Evolutionary conservation across 768 basidiomycete genomes (phyloP), one percentile per base, ranked within the genome.

Genomic region (Suillus americanus): DNA sequence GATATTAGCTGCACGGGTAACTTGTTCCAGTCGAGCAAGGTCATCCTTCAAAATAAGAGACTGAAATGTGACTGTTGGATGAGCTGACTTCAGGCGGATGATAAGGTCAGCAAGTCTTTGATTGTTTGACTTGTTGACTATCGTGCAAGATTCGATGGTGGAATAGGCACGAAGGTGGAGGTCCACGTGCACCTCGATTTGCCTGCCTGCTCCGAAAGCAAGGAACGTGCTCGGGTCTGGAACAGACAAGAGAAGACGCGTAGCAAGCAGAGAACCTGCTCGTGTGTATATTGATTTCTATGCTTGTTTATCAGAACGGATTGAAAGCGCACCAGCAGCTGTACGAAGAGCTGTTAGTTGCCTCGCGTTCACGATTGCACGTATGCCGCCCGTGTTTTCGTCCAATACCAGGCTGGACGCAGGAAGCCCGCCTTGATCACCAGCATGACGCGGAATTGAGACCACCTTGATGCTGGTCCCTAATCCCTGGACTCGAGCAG

Each of bases 381-480:
- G 89, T n/a, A 89, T 83, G 0, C 78, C 77, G 1, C 94, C 94
- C 0, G 85, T 87, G 2, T 65, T 69, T 66, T 93, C 90, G 70
- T 95, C 88, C 12, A 97, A 70, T 3, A 95, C 82, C 48, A 94
- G 73, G 0, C 91, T 96, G 0, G 88, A 88, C 0, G 83, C 94
- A 7, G 94, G 91, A 23, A 97, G 72, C 0, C 95, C 94, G 3
- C 79, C 73, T 23, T 67, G 70, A 53, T 82, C 82, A 2, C 71
- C 79, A 1, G 74, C 62, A 1, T 67, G 67, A 3, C 75, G 78
- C 0, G 94, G 94, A 2, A 94, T 82, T 35, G 87, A 89, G 3
- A 93, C 94, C n/a, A 93, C 83, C 75, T 97, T 96, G 65, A 93
- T 80, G 3, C 89, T 78, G 1, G 90, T 89, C 2, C 87, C 87